A percentile compares a stretch with the other conserved stretches of the same genome.
Evolutionary conservation across 352 stramenopile species (phyloP).

Genomic region (Pythium apleroticum): DNA sequence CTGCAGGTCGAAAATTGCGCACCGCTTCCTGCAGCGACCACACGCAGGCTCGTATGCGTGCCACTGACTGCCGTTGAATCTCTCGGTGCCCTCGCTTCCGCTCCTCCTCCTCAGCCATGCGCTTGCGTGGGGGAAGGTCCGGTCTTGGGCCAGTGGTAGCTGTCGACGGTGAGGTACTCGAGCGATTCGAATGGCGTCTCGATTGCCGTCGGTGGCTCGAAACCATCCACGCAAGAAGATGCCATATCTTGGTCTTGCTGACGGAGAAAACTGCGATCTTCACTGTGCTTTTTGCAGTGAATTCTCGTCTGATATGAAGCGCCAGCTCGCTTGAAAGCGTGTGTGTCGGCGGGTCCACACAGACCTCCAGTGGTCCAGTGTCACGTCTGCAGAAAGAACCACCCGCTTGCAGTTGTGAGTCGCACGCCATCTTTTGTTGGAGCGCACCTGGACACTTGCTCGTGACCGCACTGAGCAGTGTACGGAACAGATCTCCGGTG

Average conservation of each 20-base stretch:
- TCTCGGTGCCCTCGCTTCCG: conserved; percentile 10
- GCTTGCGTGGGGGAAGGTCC: not conserved
- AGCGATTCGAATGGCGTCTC: not conserved
- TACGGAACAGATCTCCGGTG: not conserved
- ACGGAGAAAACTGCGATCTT: too few species aligned
- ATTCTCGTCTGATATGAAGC: too few species aligned
- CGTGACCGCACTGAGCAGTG: not conserved
- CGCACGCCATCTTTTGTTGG: not conserved
- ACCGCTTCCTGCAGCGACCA: not conserved
- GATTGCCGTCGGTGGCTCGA: not conserved
- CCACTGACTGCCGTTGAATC: conserved; percentile 12
- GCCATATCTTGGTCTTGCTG: too few species aligned
- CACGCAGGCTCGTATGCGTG: not conserved
- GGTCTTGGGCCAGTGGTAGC: conserved; percentile 9
- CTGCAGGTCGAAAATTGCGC: not conserved
- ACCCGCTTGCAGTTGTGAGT: not conserved
- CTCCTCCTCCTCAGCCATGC: conserved; percentile 7
- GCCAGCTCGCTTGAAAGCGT: too few species aligned
- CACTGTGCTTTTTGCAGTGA: too few species aligned
- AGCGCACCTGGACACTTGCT: not conserved
- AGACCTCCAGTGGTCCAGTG: not conserved
- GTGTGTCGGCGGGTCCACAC: too few species aligned
- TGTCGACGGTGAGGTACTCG: conserved; percentile 13
- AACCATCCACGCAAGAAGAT: not conserved
- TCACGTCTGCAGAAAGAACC: not conserved